Base-by-base conservation (phyloP, 306 rosid genomes). In the Pyrus betulifolia region DNA sequence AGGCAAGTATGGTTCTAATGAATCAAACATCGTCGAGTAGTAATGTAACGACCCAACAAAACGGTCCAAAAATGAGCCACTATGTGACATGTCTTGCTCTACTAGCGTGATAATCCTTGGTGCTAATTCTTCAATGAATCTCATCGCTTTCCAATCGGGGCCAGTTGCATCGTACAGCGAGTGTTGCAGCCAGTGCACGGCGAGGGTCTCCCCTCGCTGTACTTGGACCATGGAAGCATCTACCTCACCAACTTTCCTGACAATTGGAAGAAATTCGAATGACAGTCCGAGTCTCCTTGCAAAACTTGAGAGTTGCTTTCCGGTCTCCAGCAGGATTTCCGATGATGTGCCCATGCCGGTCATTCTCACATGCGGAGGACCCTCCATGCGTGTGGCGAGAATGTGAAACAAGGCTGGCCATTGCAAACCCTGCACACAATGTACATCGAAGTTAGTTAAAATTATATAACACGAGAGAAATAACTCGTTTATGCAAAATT, bases 391-490 rank as follows among this genome's bases (percentile, higher is more conserved):
- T 5, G 86, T 88, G 74, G 97, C 91, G 1, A 94, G 82, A 72
- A 88, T 87, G 84, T 92, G 97, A 61, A 94, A 84, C 30, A 94
- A 84, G 15, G 97, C 91, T 0, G 98, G 97, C 98, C 98, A 94
- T 82, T 91, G 98, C 25, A 94, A 82, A 1, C 94, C 96, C 64
- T 92, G n/a, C 60, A 6, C 3, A 31, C 44, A 44, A 62, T 19
- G 3, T 28, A 28, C 19, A 21, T 60, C 4, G 11, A 25, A 25
- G 69, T 74, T 18, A 25, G 33, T 14, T 3, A 15, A 71, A 21
- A 51, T 0, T 7, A 38, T 9, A 9, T 42, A 3, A 8, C 12
- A 57, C 1, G 62, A 57, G 12, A 23, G 11, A 57, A 9, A 9
- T 10, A 57, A 10, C 55, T 51, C 3, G 3, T 5, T 51, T 0